Base-by-base conservation (phyloP, 768 basidiomycete genomes). In the Lyophyllum semitale region DNA sequence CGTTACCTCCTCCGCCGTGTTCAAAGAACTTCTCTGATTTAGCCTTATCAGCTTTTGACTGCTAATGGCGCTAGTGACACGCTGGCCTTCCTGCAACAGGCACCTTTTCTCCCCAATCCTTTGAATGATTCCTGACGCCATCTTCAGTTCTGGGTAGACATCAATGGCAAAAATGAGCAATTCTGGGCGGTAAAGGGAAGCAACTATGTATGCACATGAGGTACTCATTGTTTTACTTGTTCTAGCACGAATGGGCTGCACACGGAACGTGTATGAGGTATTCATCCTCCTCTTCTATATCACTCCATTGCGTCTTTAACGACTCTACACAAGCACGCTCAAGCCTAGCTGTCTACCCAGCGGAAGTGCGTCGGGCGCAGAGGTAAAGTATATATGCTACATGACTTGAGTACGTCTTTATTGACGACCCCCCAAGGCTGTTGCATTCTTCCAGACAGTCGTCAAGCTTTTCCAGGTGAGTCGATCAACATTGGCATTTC, bases 161-260 rank as follows among this genome's bases (percentile, higher is more conserved):
- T 76, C 41, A 73, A 79, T 58, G 87, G 85, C 8, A 59, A 75
- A 15, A 83, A 82, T 59, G 81, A 90, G 62, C 63, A 78, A 29
- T 84, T 90, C 65, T 91, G 88, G 89, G 80, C 85, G 75, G 86
- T 85, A 60, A 29, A n/a, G 9, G 38, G 29, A 17, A 20, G 27
- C 44, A 29, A n/a, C 27, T 9, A 27, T 40, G 6, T 26, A 18
- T 8, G 7, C 25, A 37, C 22, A 8, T 12, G 27, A 22, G 4
- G 4, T 29, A 40, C 30, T 12, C 17, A 26, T 48, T 45, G 48
- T 25, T 47, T 48, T 9, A n/a, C 8, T 46, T 65, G 13, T 50
- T 58, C 4, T 51, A 85, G 82, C 87, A 91, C 54, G 89, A 90
- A 67, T 90, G 88, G 88, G 57, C 70, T 9, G 81, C 76, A 12